These are phyloP conservation scores for Podospora comata DNA, from an alignment of 495 filamentous ascomycete species.

Conservation along the genomic window DNA sequence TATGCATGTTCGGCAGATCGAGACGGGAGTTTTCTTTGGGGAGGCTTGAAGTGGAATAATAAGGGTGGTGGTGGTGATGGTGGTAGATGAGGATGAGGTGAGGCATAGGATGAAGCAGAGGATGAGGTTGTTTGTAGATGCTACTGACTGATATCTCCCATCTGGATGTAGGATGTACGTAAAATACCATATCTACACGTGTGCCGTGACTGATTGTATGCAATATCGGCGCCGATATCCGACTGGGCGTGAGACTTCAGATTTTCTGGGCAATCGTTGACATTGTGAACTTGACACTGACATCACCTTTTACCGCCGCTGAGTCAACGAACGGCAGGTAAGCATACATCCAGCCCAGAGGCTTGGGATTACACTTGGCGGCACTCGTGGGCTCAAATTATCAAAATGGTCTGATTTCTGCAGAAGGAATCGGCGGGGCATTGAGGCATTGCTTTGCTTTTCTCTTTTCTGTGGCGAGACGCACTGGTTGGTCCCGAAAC, in stretches of 20 bases:
- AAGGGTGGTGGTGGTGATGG: not conserved
- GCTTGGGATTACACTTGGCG: not conserved
- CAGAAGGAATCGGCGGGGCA: not conserved
- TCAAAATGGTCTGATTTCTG: constrained; percentile 2
- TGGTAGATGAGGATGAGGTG: not conserved
- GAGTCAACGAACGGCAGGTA: not conserved
- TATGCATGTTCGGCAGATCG: not conserved
- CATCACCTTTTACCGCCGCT: not conserved
- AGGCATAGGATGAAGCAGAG: not conserved
- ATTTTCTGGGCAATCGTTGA: not conserved
- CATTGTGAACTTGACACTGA: not conserved
- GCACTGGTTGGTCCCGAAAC: constrained; percentile 5
- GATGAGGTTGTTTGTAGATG: not conserved
- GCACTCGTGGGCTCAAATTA: not conserved
- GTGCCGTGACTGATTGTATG: not conserved
- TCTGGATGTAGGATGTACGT: not conserved
- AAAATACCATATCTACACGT: not conserved
- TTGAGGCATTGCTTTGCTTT: constrained; percentile 2
- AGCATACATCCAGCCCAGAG: not conserved
- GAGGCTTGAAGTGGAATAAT: not conserved
- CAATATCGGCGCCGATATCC: not conserved
- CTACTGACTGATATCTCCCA: not conserved
- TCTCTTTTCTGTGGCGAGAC: not conserved
- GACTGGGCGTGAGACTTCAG: not conserved
- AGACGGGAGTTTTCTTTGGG: not conserved